phyloP scores from a whole-genome alignment of 441 rosid genomes.

The Melastoma candidum region DNA sequence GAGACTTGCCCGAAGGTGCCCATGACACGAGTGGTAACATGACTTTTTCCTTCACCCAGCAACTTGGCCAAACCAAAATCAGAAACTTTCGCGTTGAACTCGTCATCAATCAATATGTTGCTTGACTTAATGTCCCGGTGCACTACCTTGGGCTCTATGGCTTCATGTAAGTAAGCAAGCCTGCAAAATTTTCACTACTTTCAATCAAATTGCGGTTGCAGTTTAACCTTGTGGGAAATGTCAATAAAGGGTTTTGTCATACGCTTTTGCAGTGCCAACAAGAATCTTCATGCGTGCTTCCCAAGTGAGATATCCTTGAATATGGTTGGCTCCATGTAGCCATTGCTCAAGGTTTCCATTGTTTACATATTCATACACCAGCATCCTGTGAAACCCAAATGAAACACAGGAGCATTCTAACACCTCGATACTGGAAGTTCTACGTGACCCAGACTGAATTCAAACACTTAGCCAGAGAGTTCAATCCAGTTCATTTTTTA shows the following conservation, averaged over 20 bases:
- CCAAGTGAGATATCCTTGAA: slow-evolving; percentile 89
- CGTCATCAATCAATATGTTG: slow-evolving; percentile 81
- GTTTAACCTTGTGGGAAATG: neutral
- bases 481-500: neutral
- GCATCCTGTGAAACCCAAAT: slow-evolving; percentile 34
- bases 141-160: slow-evolving; percentile 97
- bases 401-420: neutral
- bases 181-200: slow-evolving; percentile 33
- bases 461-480: neutral
- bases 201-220: slow-evolving; percentile 12
- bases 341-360: slow-evolving; percentile 95
- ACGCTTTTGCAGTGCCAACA: slow-evolving; percentile 96
- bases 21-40: slow-evolving; percentile 95
- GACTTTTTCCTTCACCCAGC: slow-evolving; percentile 92
- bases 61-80: slow-evolving; percentile 97
- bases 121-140: slow-evolving; percentile 96
- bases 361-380: slow-evolving; percentile 92
- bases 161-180: slow-evolving; percentile 92
- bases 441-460: neutral
- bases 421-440: neutral
- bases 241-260: slow-evolving; percentile 21
- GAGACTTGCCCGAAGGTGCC: slow-evolving; percentile 84
- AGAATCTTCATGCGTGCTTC: slow-evolving; percentile 88
- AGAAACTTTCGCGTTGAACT: slow-evolving; percentile 85
- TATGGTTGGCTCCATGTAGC: slow-evolving; percentile 95